Percentiles rank a stretch among this genome's conserved stretches.
Evolutionary conservation across 805 yeast species (phyloP).

Genomic region (Debaryomyces tyrocola): DNA sequence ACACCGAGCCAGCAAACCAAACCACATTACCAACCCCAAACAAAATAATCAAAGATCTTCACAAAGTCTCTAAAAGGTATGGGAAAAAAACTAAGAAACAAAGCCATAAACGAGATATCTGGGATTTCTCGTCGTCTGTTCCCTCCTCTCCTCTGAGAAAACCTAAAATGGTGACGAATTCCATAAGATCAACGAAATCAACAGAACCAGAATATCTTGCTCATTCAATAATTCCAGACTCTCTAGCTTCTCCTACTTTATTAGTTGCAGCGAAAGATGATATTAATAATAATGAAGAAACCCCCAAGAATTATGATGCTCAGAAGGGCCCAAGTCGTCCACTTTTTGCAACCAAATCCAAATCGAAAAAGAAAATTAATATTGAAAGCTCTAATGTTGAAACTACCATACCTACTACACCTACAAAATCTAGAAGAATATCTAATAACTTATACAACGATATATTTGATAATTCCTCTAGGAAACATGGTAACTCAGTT

Average conservation of each 20-base stretch:
- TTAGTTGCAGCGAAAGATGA: not conserved
- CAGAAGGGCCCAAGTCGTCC: not conserved
- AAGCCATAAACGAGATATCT: slow-evolving; percentile 2
- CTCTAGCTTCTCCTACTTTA: slow-evolving; percentile 1
- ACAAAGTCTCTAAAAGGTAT: slow-evolving; percentile 2
- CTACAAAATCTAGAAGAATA: too few relatives aligned
- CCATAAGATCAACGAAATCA: not conserved
- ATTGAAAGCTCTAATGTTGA: too few relatives aligned
- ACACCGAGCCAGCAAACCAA: not conserved
- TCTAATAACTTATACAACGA: too few relatives aligned
- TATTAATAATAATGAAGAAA: not conserved
- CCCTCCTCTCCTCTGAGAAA: slow-evolving; percentile 1
- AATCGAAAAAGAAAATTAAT: not conserved
- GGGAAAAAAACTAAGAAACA: slow-evolving; percentile 2
- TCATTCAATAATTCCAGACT: not conserved
- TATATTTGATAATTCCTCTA: too few relatives aligned
- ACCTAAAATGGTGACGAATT: not conserved
- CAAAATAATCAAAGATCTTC: not conserved
- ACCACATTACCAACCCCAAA: not conserved
- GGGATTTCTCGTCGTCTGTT: slow-evolving; percentile 6
- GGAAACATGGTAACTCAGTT: not conserved
- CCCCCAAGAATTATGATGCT: too few relatives aligned
- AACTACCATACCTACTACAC: too few relatives aligned
- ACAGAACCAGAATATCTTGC: not conserved
- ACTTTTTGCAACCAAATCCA: not conserved